Percentiles rank a stretch among this genome's conserved stretches.
Evolutionary conservation across 2,329 filamentous ascomycete species (phyloP).

Genomic region (Periconia digitata): DNA sequence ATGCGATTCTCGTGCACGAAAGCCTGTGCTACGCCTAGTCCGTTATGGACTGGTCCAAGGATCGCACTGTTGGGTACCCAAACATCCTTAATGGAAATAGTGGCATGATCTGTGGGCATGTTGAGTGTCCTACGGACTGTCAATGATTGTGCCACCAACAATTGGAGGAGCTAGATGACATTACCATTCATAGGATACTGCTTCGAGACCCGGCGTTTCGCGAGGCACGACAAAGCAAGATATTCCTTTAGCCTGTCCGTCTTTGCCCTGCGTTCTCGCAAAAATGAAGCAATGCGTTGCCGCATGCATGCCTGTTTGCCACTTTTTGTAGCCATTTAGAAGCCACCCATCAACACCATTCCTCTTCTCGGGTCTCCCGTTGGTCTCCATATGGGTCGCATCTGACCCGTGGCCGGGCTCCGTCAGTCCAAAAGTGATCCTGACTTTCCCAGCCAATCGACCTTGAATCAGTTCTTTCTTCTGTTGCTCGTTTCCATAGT

Average conservation of each 20-base stretch:
- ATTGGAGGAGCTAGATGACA: no score
- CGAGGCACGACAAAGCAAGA: conserved; percentile 63
- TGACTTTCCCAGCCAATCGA: conserved; percentile 55
- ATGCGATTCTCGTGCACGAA: conserved; percentile 69
- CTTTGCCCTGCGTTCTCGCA: conserved; percentile 57
- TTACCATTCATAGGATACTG: conserved; percentile 61
- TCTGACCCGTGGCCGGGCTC: conserved; percentile 65
- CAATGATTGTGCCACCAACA: no score
- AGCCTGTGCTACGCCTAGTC: conserved; percentile 63
- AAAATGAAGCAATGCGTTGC: conserved; percentile 66
- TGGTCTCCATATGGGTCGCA: conserved; percentile 64
- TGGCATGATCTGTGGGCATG: conserved; percentile 68
- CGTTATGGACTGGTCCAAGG: conserved; percentile 56
- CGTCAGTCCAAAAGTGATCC: conserved; percentile 63
- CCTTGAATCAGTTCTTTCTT: conserved; percentile 56
- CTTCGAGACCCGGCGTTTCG: conserved; percentile 54
- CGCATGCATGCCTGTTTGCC: conserved; percentile 65
- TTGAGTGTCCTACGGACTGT: conserved; percentile 57
- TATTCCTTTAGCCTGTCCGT: conserved; percentile 59
- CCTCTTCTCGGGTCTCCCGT: conserved; percentile 48
- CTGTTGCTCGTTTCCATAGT: conserved; percentile 60
- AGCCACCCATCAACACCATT: conserved; percentile 53
- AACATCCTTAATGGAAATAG: conserved; percentile 59
- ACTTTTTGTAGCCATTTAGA: conserved; percentile 63
- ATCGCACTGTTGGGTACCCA: conserved; percentile 57